Base-by-base conservation (phyloP, 2,329 filamentous ascomycete genomes). In the Phyllachora maydis region DNA sequence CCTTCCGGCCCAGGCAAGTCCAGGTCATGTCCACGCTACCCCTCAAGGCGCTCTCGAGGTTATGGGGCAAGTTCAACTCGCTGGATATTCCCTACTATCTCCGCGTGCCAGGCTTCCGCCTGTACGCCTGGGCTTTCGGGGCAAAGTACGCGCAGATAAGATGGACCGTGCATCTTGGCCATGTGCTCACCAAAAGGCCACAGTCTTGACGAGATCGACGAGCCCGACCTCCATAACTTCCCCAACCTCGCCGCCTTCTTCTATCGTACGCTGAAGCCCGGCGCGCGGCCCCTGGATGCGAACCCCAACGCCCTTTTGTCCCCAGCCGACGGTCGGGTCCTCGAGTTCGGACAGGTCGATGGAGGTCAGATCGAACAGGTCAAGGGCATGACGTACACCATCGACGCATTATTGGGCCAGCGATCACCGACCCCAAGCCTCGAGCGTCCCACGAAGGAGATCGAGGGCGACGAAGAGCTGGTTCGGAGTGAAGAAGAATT, bases 291-390 rank as follows among this genome's bases (percentile, higher is more conserved):
- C 2, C 58, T 98, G 9, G 81, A 95, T 40, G 67, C 78, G 2
- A 69, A 85, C 35, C 64, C 66, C 2, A 73, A 77, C 39, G 76
- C 81, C 7, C 52, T 98, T 4, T 54, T 95, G 6, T 88, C 81
- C 1, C 90, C 88, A 1, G 69, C 88, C 4, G 88, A 98, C 45
- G 88, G 88, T 22, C 75, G 76, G 32, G 64, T 98, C 21, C 64
- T 98, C 14, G 85, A 95, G 38, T 93, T 82, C 36, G 88, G 88
- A 8, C 71, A 70, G 36, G 93, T 98, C 27, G 75, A 90, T 39
- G 70, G 83, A 38, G 83, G 85, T 22, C 81, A 93, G 40, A 90
- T 98, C 20, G 88, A 98, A 46, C 88, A 98, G 51, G 85, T 98
- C 32, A 98, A 98, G 51, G 88, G 88, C 29, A 88, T 98, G 61